phyloP scores from a whole-genome alignment of 495 filamentous ascomycete species.

The Annulohypoxylon bovei region DNA sequence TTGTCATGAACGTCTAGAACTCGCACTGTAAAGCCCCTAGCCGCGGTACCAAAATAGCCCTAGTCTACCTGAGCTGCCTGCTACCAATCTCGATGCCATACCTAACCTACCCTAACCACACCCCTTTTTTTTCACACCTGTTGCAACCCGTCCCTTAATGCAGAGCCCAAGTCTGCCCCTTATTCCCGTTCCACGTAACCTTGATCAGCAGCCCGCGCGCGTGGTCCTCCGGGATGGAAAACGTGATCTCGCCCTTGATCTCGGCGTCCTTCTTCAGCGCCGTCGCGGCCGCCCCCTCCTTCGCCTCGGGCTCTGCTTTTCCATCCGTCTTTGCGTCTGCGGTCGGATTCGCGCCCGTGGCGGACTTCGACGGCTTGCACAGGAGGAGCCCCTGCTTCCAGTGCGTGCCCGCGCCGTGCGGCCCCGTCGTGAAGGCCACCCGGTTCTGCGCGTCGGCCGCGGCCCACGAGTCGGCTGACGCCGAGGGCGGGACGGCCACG shows the following conservation, averaged over 20 bases:
- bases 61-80: neutral
- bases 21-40: conserved; percentile 3
- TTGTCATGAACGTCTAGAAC: neutral
- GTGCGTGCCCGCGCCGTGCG: conserved; percentile 80
- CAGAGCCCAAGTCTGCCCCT: conserved; percentile 57
- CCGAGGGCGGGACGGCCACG: conserved; percentile 7
- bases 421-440: conserved; percentile 80
- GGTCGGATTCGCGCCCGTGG: conserved; percentile 34
- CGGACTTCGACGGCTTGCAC: conserved; percentile 46
- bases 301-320: conserved; percentile 33
- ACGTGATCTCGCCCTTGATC: conserved; percentile 58
- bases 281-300: conserved; percentile 29
- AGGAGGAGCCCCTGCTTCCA: conserved; percentile 83
- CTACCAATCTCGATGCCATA: neutral
- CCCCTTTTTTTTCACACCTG: neutral
- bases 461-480: conserved; percentile 17
- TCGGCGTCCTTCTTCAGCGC: conserved; percentile 48
- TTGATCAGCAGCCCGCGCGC: conserved; percentile 58
- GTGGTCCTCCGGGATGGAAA: conserved; percentile 58
- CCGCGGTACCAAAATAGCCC: neutral
- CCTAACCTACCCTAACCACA: neutral
- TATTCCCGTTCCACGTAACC: conserved; percentile 54
- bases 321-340: no score
- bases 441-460: conserved; percentile 54
- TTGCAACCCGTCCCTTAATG: conserved; percentile 24